Evolutionary conservation across 148 eudicot species (phyloP), one percentile per base, ranked within the genome.

Genomic region (Camellia lanceoleosa): DNA sequence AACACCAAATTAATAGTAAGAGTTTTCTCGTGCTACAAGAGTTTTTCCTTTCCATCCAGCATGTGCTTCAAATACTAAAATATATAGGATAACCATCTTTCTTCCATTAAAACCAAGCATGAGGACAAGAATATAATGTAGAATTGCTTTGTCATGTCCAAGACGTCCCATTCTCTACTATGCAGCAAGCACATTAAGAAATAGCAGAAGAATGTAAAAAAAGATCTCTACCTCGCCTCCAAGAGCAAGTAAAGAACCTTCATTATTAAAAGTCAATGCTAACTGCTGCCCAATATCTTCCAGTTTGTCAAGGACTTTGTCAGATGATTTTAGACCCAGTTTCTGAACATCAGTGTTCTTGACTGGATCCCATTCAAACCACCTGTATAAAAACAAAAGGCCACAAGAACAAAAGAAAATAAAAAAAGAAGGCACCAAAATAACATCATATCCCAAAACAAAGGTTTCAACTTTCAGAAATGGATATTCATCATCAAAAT

Each of bases 251-350:
- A 92, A 74, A 76, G 89, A 89, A 41, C 96, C 98, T 75, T 92
- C 92, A 69, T 73, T 77, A 80, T 82, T 86, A 84, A 94, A 92
- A 44, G 88, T 68, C 71, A 94, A 82, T n/a, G 94, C 91, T 84
- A 91, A 82, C 78, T 94, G 98, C 83, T 89, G 92, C 68, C 91
- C 97, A 77, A 94, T 88, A 80, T 91, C 93, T 86, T 92, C 87
- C 84, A 94, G 78, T 76, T 84, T 84, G 7, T 86, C 56, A 72
- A 91, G 88, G 59, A 83, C 85, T 73, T 82, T 91, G 68, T 89
- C 89, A 58, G 98, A 94, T 79, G 84, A 38, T 73, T 59, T 83
- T 77, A 94, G 64, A 77, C 82, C 75, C 78, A 88, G 78, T 38
- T 67, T 80, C 56, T 59, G 88, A 15, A 65, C 84, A 74, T 80